Evolutionary conservation across 2,329 filamentous ascomycete species (phyloP).

Genomic region (Paramyrothecium sp.): DNA sequence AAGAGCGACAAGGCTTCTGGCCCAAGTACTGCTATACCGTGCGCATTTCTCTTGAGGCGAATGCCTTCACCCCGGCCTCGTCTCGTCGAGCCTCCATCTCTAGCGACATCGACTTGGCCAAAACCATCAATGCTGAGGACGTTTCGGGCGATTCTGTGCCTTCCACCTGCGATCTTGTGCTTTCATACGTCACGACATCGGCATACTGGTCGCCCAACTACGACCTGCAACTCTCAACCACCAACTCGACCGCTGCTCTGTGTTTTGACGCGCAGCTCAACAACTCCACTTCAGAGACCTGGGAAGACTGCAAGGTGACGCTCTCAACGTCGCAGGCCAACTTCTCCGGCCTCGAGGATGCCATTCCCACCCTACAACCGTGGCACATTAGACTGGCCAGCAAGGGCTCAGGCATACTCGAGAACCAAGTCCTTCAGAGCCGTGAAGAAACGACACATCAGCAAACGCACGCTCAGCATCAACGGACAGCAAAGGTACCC

Average conservation of each 20-base stretch:
- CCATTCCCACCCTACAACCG: constrained; percentile 50
- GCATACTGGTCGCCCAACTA: constrained; percentile 62
- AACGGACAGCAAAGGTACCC: constrained; percentile 9
- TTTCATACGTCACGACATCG: constrained; percentile 59
- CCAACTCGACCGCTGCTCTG: constrained; percentile 48
- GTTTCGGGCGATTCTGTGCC: constrained; percentile 11
- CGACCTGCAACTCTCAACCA: constrained; percentile 60
- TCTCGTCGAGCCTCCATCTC: constrained; percentile 49
- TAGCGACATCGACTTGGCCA: constrained; percentile 51
- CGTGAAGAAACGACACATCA: constrained; percentile 34
- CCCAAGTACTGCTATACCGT: constrained; percentile 47
- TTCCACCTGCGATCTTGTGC: constrained; percentile 40
- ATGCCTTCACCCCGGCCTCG: constrained; percentile 36
- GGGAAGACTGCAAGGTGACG: constrained; percentile 57
- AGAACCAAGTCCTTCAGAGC: constrained; percentile 33
- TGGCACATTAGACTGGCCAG: constrained; percentile 55
- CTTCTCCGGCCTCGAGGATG: constrained; percentile 54
- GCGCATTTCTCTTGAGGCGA: constrained; percentile 48
- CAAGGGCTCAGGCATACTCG: constrained; percentile 11
- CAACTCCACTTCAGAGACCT: constrained; percentile 63
- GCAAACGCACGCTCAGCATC: constrained; percentile 22
- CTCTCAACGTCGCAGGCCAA: constrained; percentile 64
- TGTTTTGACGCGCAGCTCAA: constrained; percentile 62
- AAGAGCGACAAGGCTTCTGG: constrained; percentile 47
- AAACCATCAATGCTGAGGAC: constrained; percentile 21